Evolutionary conservation across 441 rosid species (phyloP).

Genomic region (Kokia cookei): DNA sequence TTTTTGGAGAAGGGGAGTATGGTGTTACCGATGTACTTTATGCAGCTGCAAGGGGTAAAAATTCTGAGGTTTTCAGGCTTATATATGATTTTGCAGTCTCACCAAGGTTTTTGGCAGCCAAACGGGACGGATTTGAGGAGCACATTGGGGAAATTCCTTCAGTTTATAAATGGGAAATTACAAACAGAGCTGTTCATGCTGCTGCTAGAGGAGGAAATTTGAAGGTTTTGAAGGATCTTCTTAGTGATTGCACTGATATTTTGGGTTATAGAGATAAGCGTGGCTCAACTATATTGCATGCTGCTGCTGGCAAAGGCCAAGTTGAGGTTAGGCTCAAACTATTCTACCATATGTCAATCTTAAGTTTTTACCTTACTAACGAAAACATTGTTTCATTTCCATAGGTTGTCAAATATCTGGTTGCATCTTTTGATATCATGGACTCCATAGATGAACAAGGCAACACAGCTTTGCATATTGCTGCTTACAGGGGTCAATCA

Average conservation of each 20-base stretch:
- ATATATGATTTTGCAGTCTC: slow-evolving; percentile 58
- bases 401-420: slow-evolving; percentile 70
- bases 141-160: slow-evolving; percentile 54
- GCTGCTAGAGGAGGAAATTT: slow-evolving; percentile 85
- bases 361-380: neutral
- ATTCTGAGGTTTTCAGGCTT: slow-evolving; percentile 50
- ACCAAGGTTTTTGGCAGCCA: slow-evolving; percentile 57
- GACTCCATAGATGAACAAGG: slow-evolving; percentile 58
- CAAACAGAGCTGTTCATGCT: slow-evolving; percentile 75
- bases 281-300: slow-evolving; percentile 77
- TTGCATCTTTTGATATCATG: slow-evolving; percentile 39
- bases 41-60: slow-evolving; percentile 79
- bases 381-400: neutral
- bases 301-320: slow-evolving; percentile 80
- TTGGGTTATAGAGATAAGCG: slow-evolving; percentile 62
- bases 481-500: slow-evolving; percentile 75
- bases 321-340: slow-evolving; percentile 42
- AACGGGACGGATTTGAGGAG: slow-evolving; percentile 43
- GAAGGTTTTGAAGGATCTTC: slow-evolving; percentile 49
- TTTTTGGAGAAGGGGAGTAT: slow-evolving; percentile 89
- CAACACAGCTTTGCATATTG: slow-evolving; percentile 74
- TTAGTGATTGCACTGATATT: slow-evolving; percentile 40
- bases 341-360: neutral
- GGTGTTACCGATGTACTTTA: slow-evolving; percentile 81
- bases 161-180: slow-evolving; percentile 63